phyloP scores from a whole-genome alignment of 2,329 filamentous ascomycete species.

The Torrubiellomyces zombiae region DNA sequence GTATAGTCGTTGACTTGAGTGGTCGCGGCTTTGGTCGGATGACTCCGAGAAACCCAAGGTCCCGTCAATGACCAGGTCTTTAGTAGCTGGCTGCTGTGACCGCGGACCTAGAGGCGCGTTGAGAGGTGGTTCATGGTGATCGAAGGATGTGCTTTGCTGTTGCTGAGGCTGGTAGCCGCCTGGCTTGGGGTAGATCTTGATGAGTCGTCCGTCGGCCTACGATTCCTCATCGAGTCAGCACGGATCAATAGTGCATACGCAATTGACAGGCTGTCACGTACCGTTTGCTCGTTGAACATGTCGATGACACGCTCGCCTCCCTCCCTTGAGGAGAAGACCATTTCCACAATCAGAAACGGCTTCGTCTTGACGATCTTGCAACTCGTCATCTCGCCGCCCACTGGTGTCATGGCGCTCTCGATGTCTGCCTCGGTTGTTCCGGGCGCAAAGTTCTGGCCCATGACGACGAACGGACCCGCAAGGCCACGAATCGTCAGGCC shows the following conservation, averaged over 20 bases:
- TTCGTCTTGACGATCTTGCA: conserved; percentile 51
- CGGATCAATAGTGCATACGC: no score
- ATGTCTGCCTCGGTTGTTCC: conserved; percentile 73
- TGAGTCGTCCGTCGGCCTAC: conserved; percentile 56
- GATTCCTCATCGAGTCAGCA: not conserved
- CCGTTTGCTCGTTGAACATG: conserved; percentile 65
- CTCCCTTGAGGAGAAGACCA: conserved; percentile 55
- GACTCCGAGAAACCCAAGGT: conserved; percentile 35
- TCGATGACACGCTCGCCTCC: conserved; percentile 59
- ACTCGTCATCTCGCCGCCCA: conserved; percentile 51
- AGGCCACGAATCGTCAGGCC: conserved; percentile 59
- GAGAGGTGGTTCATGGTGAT: conserved; percentile 11
- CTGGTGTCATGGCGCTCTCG: conserved; percentile 60
- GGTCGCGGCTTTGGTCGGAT: no score
- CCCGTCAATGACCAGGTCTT: conserved; percentile 33
- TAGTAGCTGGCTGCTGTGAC: conserved; percentile 7
- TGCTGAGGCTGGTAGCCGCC: conserved; percentile 22
- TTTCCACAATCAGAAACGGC: conserved; percentile 62
- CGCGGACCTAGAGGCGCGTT: conserved; percentile 17
- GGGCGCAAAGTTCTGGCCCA: conserved; percentile 67
- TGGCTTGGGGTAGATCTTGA: conserved; percentile 57
- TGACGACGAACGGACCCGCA: conserved; percentile 53
- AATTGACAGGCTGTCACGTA: conserved; percentile 24
- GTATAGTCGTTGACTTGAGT: conserved; percentile 34
- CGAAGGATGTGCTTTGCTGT: conserved; percentile 11